Percentiles rank a stretch among this genome's conserved stretches.
Evolutionary conservation across 1,284 basidiomycete genomes (phyloP).

Genomic region (Kalmanozyma brasiliensis): DNA sequence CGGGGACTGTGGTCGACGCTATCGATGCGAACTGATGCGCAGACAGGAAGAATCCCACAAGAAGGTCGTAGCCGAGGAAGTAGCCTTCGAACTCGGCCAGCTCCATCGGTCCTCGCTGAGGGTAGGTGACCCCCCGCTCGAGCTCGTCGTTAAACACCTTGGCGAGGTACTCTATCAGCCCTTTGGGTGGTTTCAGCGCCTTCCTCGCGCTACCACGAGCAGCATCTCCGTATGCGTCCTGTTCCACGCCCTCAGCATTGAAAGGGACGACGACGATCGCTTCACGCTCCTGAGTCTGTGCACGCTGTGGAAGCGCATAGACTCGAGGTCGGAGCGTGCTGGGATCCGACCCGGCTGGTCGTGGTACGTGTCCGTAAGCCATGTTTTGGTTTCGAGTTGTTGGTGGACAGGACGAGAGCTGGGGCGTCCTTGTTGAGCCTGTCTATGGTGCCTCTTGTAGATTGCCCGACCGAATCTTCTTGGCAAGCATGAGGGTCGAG

Average conservation of each 20-base stretch:
- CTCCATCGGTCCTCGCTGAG: constrained; percentile 49
- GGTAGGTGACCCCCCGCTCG: constrained; percentile 53
- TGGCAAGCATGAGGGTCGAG: too few species aligned
- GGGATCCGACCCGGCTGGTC: constrained; percentile 42
- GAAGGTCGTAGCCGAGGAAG: constrained; percentile 50
- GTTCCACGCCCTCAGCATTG: constrained; percentile 28
- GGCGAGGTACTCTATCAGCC: constrained; percentile 29
- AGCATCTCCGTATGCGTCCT: constrained; percentile 2
- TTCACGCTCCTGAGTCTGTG: constrained; percentile 22
- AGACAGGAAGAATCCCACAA: constrained; percentile 43
- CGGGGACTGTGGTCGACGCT: background rate
- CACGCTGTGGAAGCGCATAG: constrained; percentile 39
- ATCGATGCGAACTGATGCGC: constrained; percentile 5
- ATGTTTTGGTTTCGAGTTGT: constrained; percentile 9
- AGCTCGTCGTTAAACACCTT: constrained; percentile 55
- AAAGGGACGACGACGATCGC: constrained; percentile 43
- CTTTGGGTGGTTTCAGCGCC: constrained; percentile 17
- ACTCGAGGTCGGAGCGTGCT: constrained; percentile 40
- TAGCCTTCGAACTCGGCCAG: constrained; percentile 48
- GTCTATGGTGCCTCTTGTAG: background rate
- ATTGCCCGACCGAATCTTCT: background rate
- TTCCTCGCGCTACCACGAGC: background rate
- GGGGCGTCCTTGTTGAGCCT: background rate
- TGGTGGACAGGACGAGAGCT: too few species aligned
- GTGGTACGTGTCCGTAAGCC: constrained; percentile 53